Base-by-base conservation (phyloP, 371 early-diverging fungal species). In the Rhizomucor miehei region DNA sequence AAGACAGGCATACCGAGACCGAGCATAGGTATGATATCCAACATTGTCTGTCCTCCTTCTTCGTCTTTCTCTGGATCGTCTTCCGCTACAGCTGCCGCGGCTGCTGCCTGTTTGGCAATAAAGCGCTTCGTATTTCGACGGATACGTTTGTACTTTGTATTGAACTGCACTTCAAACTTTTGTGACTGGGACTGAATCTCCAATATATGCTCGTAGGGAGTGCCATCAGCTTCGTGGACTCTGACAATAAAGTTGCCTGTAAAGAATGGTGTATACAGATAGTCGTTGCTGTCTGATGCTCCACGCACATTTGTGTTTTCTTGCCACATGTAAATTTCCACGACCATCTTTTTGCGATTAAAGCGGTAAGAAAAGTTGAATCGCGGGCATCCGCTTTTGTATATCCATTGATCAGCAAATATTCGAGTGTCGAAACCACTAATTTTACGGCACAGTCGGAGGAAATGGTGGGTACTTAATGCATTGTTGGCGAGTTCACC, bases 101-200 rank as follows among this genome's bases (percentile, higher is more conserved):
- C 89, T 6, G 87, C 88, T 14, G 88, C 82, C 67, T 89, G 89
- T 40, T 89, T 85, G 37, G 84, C 81, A 49, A 86, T 82, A 70
- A 91, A 91, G 48, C 90, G 75, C 55, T 89, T 90, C 3, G 90
- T 92, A 59, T 84, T 89, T 46, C 93, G 82, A 23, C 93, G 81
- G 59, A 92, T 93, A 60, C 96, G 89, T 74, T 95, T 95, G 67
- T 96, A 95, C 65, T 95, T 95, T 8, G 97, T 95, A 64, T 98
- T 93, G 73, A 94, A 98, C 54, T 87, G 90, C 10, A 98, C 88
- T 59, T 96, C 94, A 54, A 89, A 92, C 45, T 86, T 81, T 59
- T 93, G 84, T 17, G 73, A 58, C 13, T 59, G 54, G 21, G 89
- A 89, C 39, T 90, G 89, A 35, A 98, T 89, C 40, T 89, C 87